Evolutionary conservation across 2,329 filamentous ascomycete genomes (phyloP).

Genomic region (Blumeriella jaapii): DNA sequence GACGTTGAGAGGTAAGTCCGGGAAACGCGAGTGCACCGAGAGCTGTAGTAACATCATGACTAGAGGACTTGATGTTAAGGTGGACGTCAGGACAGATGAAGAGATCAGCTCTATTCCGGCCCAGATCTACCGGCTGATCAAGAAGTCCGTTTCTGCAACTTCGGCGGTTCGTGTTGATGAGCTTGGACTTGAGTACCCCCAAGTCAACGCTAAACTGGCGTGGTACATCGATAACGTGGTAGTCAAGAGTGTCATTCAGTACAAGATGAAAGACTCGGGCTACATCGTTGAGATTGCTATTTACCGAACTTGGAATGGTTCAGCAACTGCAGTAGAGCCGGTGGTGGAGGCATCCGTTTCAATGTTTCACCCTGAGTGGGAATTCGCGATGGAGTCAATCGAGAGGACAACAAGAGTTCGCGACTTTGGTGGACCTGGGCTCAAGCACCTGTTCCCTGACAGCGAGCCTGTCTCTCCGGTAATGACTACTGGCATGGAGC

Average conservation of each 20-base stretch:
- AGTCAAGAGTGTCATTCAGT: slow-evolving; percentile 21
- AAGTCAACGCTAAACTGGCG: slow-evolving; percentile 8
- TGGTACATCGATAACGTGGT: slow-evolving; percentile 14
- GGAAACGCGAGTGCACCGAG: background rate
- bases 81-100: slow-evolving; percentile 25
- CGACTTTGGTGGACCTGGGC: slow-evolving; percentile 15
- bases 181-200: slow-evolving; percentile 19
- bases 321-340: slow-evolving; percentile 16
- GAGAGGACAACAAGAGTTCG: slow-evolving; percentile 15
- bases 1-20: slow-evolving; percentile 20
- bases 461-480: too few species aligned
- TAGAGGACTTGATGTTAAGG: slow-evolving; percentile 23
- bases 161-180: slow-evolving; percentile 14
- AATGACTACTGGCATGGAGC: slow-evolving; percentile 15
- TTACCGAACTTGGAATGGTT: slow-evolving; percentile 21
- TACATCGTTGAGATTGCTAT: slow-evolving; percentile 24
- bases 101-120: slow-evolving; percentile 12
- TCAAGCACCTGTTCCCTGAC: slow-evolving; percentile 18
- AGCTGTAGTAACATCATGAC: background rate
- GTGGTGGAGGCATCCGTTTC: slow-evolving; percentile 18
- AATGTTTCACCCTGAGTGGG: slow-evolving; percentile 24
- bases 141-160: slow-evolving; percentile 12
- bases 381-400: slow-evolving; percentile 20
- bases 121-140: slow-evolving; percentile 13
- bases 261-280: slow-evolving; percentile 13